Percentiles rank a stretch among this genome's conserved stretches.
Evolutionary conservation across 1,284 basidiomycete species (phyloP).

Genomic region (Paramarasmius palmivorus): DNA sequence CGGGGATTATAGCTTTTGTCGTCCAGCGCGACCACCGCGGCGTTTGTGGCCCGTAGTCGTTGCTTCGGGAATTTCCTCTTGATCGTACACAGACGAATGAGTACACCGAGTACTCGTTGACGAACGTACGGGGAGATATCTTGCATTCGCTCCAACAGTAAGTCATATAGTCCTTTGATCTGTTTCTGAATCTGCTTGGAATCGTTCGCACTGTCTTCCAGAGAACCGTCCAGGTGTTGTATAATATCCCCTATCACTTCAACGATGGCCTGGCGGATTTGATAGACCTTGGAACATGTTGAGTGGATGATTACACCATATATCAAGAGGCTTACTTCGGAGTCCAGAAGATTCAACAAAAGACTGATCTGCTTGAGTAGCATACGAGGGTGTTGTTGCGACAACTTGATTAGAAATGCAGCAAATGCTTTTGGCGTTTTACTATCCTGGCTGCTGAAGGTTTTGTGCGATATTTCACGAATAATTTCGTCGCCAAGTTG

Average conservation of each 20-base stretch:
- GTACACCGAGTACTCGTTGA: constrained; percentile 80
- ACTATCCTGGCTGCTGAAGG: constrained; percentile 80
- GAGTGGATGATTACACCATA: neutral
- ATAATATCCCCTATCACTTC: constrained; percentile 86
- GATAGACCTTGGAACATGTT: constrained; percentile 70
- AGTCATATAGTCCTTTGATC: constrained; percentile 80
- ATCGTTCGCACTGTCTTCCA: constrained; percentile 46
- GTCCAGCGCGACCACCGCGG: constrained; percentile 80
- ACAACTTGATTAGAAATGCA: constrained; percentile 81
- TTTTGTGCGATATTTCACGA: constrained; percentile 79
- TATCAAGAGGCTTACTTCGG: constrained; percentile 64
- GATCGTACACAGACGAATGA: constrained; percentile 74
- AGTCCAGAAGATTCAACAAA: constrained; percentile 85
- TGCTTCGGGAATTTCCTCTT: constrained; percentile 88
- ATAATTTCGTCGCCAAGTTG: constrained; percentile 92
- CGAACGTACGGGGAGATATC: constrained; percentile 93
- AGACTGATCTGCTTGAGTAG: constrained; percentile 91
- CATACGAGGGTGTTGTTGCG: constrained; percentile 82
- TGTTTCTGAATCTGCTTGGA: constrained; percentile 75
- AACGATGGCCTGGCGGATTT: constrained; percentile 92
- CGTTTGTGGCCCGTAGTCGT: constrained; percentile 73
- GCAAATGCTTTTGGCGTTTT: constrained; percentile 90
- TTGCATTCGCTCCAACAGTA: constrained; percentile 84
- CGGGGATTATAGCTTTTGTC: constrained; percentile 91
- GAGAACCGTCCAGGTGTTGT: constrained; percentile 59